Evolutionary conservation across 176 grass and related monocot genomes (phyloP).

Genomic region (Avena insularis): DNA sequence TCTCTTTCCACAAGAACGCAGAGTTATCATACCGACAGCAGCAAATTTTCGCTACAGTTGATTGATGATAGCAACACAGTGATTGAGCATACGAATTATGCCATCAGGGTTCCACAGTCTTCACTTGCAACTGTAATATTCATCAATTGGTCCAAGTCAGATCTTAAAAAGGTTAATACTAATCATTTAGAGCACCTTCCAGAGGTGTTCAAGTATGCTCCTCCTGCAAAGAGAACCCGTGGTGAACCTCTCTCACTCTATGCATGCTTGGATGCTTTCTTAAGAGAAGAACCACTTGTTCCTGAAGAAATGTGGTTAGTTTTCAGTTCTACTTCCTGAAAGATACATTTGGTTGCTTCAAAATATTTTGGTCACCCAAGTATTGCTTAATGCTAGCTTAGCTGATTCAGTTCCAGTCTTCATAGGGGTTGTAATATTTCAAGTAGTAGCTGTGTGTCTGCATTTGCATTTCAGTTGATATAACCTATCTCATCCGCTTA

Average conservation of each 20-base stretch:
- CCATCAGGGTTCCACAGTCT: constrained; percentile 59
- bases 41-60: constrained; percentile 60
- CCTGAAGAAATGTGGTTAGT: constrained; percentile 99
- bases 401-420: neutral
- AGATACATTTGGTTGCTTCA: neutral
- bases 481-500: neutral
- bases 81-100: constrained; percentile 62
- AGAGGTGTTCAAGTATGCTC: constrained; percentile 90
- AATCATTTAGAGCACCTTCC: constrained; percentile 77
- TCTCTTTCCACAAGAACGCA: constrained; percentile 61
- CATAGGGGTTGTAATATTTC: constrained; percentile 3
- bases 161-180: constrained; percentile 72
- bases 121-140: constrained; percentile 65
- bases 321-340: constrained; percentile 15
- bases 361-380: constrained; percentile 1
- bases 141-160: constrained; percentile 85
- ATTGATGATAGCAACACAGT: constrained; percentile 77
- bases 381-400: neutral
- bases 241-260: constrained; percentile 96
- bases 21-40: constrained; percentile 43
- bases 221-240: constrained; percentile 93
- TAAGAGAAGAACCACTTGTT: constrained; percentile 96
- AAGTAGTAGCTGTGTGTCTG: neutral
- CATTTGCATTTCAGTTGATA: constrained; percentile 29
- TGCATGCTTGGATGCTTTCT: constrained; percentile 97